Evolutionary conservation across 179 eudicot species (phyloP).

Genomic region (Heliamphora pulchella): DNA sequence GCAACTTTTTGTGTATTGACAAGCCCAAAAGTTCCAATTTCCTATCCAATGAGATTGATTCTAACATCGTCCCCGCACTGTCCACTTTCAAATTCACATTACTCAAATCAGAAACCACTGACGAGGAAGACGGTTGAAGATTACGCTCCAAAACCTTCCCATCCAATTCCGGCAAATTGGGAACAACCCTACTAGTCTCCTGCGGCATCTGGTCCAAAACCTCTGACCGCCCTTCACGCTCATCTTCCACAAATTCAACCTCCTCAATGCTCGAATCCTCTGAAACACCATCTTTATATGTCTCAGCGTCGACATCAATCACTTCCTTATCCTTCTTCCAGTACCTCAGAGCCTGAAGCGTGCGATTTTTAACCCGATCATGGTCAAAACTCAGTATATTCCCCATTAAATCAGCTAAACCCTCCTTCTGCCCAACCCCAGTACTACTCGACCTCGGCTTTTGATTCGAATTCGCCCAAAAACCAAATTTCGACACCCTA

Average conservation of each 20-base stretch:
- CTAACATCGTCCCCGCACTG: constrained; percentile 26
- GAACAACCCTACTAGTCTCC: constrained; percentile 17
- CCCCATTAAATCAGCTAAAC: constrained; percentile 31
- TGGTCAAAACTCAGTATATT: constrained; percentile 14
- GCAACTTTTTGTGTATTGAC: constrained; percentile 38
- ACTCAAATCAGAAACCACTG: constrained; percentile 26
- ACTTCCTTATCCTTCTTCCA: constrained; percentile 30
- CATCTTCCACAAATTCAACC: constrained; percentile 28
- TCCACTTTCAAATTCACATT: constrained; percentile 25
- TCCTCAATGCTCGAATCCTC: constrained; percentile 47
- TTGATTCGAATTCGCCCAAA: constrained; percentile 19
- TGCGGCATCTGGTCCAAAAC: constrained; percentile 22
- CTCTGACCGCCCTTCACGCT: constrained; percentile 25
- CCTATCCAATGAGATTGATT: constrained; percentile 20
- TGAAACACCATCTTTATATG: constrained; percentile 21
- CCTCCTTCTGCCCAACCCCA: neutral
- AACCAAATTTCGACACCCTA: constrained; percentile 29
- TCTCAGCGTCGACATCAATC: constrained; percentile 31
- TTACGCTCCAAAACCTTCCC: constrained; percentile 25
- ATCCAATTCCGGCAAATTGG: constrained; percentile 15
- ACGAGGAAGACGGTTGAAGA: constrained; percentile 23
- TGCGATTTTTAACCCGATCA: constrained; percentile 6
- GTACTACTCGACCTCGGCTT: constrained; percentile 15
- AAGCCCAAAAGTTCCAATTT: constrained; percentile 13
- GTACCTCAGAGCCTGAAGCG: constrained; percentile 19